Evolutionary conservation across 1,139 yeast species (phyloP), one percentile per base, ranked within the genome.

Genomic region (Candida gigantensis): DNA sequence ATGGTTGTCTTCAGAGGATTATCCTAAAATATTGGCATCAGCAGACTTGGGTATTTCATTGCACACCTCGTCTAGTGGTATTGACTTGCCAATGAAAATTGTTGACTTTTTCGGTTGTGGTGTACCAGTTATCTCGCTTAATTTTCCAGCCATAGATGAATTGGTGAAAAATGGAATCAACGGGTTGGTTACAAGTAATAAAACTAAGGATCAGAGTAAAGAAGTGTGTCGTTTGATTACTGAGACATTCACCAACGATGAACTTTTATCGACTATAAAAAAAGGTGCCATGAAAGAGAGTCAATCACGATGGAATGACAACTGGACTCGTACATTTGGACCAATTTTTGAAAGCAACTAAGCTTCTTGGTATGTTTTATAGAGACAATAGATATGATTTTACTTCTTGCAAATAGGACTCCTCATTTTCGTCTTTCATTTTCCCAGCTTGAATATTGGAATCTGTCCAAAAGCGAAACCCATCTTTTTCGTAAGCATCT

Each of bases 61-160:
- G 41, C 99, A 94, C 58, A 77, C 84, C 4, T 89, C 97, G 0
- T 85, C 95, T 25, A 84, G 95, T 37, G 98, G 99, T 0, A 72
- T 87, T 42, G 99, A 94, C 54, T 68, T 94, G 41, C 99, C 99
- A 1, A 94, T 94, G 99, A 94, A 94, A 58, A 86, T 92, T 28
- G 84, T 92, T 6, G 99, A 92, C 54, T 82, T 92, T 75, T 90
- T 90, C 68, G 98, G 98, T 0, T 87, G 95, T 46, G 98, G 98
- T 0, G 68, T 92, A 6, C 99, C 98, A 1, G 97, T 89, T 0
- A 68, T 90, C 3, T 79, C 96, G 0, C 65, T 90, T 39, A 66
- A 72, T 27, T 92, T 86, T 56, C 81, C 84, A 0, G 94, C 96
- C 6, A 72, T 85, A 15, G 64, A 65, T 7, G 92, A 84, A 50